Evolutionary conservation across 1,284 basidiomycete species (phyloP), one percentile per base, ranked within the genome.

Genomic region (Waitea zeae): DNA sequence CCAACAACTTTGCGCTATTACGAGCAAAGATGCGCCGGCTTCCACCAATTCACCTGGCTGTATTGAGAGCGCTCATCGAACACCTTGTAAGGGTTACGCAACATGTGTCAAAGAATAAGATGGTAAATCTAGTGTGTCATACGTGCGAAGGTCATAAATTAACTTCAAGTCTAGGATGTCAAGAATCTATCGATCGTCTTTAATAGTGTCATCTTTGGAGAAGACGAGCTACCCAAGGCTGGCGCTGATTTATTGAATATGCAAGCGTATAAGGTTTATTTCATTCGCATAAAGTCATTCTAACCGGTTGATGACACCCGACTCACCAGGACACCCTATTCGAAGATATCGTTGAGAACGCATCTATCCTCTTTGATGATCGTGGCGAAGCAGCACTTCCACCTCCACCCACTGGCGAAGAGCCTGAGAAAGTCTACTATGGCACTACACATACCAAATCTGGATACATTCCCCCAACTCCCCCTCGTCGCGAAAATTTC

Each of bases 181-280:
- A 83, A 82, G 59, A 92, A 89, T 47, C 60, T 92, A 17, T 81
- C 83, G 3, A 87, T 90, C 37, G 76, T 88, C 1, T 89, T 89
- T 54, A 76, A 76, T 29, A 64, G 73, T 9, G 83, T 88, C 9
- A 69, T 93, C 31, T 90, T 93, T 46, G 87, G 87, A 9, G 86
- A 89, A 49, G 88, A 93, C 39, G 82, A 90, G 39, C 61, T 83
- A 33, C 73, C 80, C 0, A 78, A 77, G 44, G 9, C 7, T 7
- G 73, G 67, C 20, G 70, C 66, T 1, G 79, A 87, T 49, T 59
- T 88, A 12, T 56, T 88, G 15, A 76, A 61, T 36, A 67, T 88
- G 31, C 71, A 78, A 44, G 61, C 62, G 11, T 65, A 58, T 50
- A 89, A 87, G 67, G 86, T 84, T 42, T 30, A 44, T n/a, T n/a